Base-by-base conservation (phyloP, 1,284 basidiomycete species). In the Trametes pubescens region DNA sequence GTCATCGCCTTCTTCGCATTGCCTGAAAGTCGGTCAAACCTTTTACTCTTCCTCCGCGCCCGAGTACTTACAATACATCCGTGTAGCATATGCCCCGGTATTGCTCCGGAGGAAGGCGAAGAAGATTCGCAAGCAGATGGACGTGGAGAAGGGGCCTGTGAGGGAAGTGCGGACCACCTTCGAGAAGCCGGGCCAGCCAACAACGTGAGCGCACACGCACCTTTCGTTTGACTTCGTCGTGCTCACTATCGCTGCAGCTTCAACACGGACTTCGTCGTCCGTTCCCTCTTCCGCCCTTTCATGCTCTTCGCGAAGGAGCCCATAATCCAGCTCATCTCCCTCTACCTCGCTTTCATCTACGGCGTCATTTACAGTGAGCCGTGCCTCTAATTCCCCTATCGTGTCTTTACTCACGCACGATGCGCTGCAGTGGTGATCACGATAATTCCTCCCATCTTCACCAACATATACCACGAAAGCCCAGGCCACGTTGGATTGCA, bases 91-190 rank as follows among this genome's bases (percentile, higher is more conserved):
- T 67, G 85, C 87, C 0, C 89, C 90, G 0, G 72, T 84, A 16
- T 78, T 93, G 2, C 79, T 93, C 11, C 83, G 86, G 56, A 75
- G 80, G 46, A 91, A 89, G 71, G 90, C 89, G 0, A 72, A 79
- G 0, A 71, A 65, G 4, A 79, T 93, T 22, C 77, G 82, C 10
- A 82, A 79, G 58, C 77, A 79, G 53, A 80, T 81, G 62, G 80
- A 82, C 62, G 54, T 68, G 0, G 83, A 87, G 69, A 85, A 85
- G 46, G 59, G 74, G 1, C 64, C 69, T 13, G 48, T 65, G 6
- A 75, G 62, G 52, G 62, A 74, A 13, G 78, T 87, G 0, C 74
- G 77, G 16, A 86, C 86, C 0, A 71, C 83, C 0, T 86, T 76
- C 63, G 81, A 85, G 38, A 73, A 63, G 46, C 74, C 78, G 43